These are phyloP conservation scores for Lentinula detonsa DNA, from an alignment of 768 basidiomycete species.

Conservation along the genomic window DNA sequence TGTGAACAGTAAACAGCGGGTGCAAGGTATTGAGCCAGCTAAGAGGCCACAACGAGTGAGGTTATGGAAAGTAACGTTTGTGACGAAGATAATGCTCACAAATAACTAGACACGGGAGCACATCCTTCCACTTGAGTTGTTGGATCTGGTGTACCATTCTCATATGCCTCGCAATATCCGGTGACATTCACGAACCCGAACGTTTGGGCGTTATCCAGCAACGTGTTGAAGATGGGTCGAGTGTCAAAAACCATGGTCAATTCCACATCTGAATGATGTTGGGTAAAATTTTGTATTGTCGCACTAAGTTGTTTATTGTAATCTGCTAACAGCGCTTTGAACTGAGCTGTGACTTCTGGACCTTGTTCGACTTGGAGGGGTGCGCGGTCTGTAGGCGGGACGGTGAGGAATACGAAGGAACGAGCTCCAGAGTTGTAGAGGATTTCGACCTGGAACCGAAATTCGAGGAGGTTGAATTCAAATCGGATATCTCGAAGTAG, in stretches of 20 bases:
- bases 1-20: constrained; percentile 57
- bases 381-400: constrained; percentile 52
- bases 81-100: constrained; percentile 32
- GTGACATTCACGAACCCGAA: constrained; percentile 56
- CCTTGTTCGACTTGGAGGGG: constrained; percentile 40
- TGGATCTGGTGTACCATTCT: constrained; percentile 45
- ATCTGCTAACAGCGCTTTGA: constrained; percentile 31
- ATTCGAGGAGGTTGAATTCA: neutral
- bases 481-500: constrained; percentile 5
- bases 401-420: constrained; percentile 57
- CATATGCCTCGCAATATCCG: constrained; percentile 53
- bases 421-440: constrained; percentile 45
- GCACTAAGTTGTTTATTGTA: constrained; percentile 44
- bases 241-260: constrained; percentile 48
- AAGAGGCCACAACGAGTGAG: neutral
- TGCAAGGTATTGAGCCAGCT: constrained; percentile 62
- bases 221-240: constrained; percentile 50
- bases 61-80: neutral
- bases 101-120: constrained; percentile 60
- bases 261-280: constrained; percentile 34
- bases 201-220: constrained; percentile 44
- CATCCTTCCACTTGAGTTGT: constrained; percentile 54
- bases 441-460: constrained; percentile 33
- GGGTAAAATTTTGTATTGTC: constrained; percentile 33
- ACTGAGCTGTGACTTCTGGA: constrained; percentile 25